Evolutionary conservation across 1,284 basidiomycete species (phyloP).

Genomic region (Ustilago loliicola): DNA sequence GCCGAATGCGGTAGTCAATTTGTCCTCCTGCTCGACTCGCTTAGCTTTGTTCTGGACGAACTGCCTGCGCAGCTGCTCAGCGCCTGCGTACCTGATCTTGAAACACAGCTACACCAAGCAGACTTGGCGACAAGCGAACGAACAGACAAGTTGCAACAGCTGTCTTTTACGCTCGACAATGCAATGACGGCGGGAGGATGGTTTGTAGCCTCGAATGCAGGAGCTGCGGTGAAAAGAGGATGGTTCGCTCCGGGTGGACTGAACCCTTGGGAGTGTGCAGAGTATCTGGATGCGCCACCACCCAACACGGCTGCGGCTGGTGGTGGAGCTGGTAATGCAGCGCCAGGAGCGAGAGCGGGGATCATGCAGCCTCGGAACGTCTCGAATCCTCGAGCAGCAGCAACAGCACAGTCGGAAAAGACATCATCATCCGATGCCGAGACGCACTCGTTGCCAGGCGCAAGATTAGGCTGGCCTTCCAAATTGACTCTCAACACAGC

Average conservation of each 20-base stretch:
- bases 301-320: slow-evolving; percentile 4
- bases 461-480: slow-evolving; percentile 32
- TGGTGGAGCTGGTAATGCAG: background rate
- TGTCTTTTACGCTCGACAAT: slow-evolving; percentile 29
- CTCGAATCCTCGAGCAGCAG: background rate
- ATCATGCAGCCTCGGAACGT: background rate
- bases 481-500: slow-evolving; percentile 43
- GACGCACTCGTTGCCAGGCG: slow-evolving; percentile 22
- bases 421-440: background rate
- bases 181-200: slow-evolving; percentile 9
- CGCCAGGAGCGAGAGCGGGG: background rate
- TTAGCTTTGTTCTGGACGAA: slow-evolving; percentile 49
- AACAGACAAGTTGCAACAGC: slow-evolving; percentile 21
- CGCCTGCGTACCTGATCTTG: slow-evolving; percentile 23
- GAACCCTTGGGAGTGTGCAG: slow-evolving; percentile 51
- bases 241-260: slow-evolving; percentile 40
- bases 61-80: slow-evolving; percentile 29
- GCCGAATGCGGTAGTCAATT: slow-evolving; percentile 21
- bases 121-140: slow-evolving; percentile 28
- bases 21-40: slow-evolving; percentile 32
- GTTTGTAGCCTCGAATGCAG: slow-evolving; percentile 31
- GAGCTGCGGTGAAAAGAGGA: slow-evolving; percentile 29
- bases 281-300: slow-evolving; percentile 39
- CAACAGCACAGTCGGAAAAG: background rate
- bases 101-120: slow-evolving; percentile 20